phyloP scores from a whole-genome alignment of 257 asterid genomes.

The Fraxinus anomala region DNA sequence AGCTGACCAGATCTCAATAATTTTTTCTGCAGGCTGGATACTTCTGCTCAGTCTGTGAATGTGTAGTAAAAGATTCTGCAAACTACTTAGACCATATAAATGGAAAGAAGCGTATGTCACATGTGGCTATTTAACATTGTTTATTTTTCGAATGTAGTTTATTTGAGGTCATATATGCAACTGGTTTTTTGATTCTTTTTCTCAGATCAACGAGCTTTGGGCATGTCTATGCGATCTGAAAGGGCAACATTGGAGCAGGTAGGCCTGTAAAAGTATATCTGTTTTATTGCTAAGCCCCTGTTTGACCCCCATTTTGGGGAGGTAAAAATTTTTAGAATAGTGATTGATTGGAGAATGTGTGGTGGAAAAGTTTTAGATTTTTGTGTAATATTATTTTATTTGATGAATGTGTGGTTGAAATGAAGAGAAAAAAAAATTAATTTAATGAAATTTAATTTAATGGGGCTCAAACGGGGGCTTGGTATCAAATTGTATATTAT shows the following conservation, averaged over 20 bases:
- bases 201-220: constrained; percentile 98
- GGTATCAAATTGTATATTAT: too few relatives aligned
- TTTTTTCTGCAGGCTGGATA: constrained; percentile 90
- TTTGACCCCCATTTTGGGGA: too few relatives aligned
- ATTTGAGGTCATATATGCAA: constrained; percentile 6
- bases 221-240: constrained; percentile 99
- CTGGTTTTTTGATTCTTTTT: constrained; percentile 15
- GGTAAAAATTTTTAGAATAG: too few relatives aligned
- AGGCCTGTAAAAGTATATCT: constrained; percentile 22
- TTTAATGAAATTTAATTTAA: too few relatives aligned
- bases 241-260: constrained; percentile 97
- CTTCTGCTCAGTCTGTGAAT: constrained; percentile 95
- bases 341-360: too few relatives aligned
- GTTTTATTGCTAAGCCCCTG: constrained; percentile 4
- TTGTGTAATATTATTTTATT: too few relatives aligned
- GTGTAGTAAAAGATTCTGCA: constrained; percentile 98
- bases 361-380: too few relatives aligned
- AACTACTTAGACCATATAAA: constrained; percentile 98
- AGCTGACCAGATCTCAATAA: constrained; percentile 17
- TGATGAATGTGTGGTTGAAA: too few relatives aligned
- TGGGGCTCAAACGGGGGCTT: too few relatives aligned
- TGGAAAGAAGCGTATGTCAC: constrained; percentile 93
- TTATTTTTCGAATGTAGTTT: constrained; percentile 8
- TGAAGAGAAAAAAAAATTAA: too few relatives aligned
- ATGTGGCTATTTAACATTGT: constrained; percentile 5